These are phyloP conservation scores for Aspergillus japonicus DNA, from an alignment of 2,329 filamentous ascomycete species.

Conservation along the genomic window DNA sequence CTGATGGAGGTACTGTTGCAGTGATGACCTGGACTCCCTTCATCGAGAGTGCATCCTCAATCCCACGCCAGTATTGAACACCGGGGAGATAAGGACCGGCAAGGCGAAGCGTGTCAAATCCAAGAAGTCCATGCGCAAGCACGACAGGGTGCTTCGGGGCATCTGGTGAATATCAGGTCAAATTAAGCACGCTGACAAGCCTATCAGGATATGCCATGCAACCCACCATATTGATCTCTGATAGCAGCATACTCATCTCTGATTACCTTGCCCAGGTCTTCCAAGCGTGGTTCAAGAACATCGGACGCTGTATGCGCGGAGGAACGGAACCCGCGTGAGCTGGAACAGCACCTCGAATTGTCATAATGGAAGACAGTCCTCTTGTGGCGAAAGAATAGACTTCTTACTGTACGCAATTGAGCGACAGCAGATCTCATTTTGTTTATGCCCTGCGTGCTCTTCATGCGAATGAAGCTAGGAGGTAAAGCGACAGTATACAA, in stretches of 20 bases:
- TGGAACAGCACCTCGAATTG: not conserved
- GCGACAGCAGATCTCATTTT: conserved; percentile 24
- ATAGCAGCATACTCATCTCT: conserved; percentile 62
- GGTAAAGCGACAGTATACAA: not conserved
- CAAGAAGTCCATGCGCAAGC: conserved; percentile 64
- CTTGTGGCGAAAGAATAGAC: not conserved
- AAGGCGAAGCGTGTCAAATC: conserved; percentile 62
- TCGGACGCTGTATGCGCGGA: conserved; percentile 13
- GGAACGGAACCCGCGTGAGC: conserved; percentile 19
- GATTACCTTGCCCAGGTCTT: conserved; percentile 54
- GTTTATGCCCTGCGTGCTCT: not conserved
- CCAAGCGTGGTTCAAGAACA: conserved; percentile 50
- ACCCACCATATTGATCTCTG: conserved; percentile 56
- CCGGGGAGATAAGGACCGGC: conserved; percentile 56
- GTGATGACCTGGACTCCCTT: conserved; percentile 62
- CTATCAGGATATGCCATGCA: not conserved
- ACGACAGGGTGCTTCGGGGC: conserved; percentile 58
- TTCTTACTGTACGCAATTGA: conserved; percentile 4
- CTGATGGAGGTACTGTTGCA: conserved; percentile 58
- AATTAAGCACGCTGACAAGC: not conserved
- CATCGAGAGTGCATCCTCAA: conserved; percentile 56
- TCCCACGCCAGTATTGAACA: conserved; percentile 64
- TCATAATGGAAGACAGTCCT: not conserved
- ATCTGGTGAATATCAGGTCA: conserved; percentile 21
- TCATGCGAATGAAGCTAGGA: not conserved